These are phyloP conservation scores for Podaxis mareebaensis DNA, from an alignment of 768 basidiomycete genomes.

Conservation along the genomic window DNA sequence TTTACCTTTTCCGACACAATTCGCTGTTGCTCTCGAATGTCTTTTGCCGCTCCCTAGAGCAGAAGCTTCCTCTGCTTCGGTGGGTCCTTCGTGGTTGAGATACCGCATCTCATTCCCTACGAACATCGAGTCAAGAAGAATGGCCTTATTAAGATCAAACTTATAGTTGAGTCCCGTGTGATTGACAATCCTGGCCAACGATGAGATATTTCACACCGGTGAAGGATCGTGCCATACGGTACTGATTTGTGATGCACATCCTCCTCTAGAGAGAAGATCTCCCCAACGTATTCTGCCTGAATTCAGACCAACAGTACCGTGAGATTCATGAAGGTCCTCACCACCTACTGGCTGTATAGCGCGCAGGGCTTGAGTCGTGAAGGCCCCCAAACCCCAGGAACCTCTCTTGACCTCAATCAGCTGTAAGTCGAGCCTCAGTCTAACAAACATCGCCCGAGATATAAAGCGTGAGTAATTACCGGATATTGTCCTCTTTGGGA, in stretches of 20 bases:
- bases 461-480: constrained; percentile 30
- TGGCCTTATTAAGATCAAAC: constrained; percentile 49
- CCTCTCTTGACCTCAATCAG: constrained; percentile 7
- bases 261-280: constrained; percentile 31
- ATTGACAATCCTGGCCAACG: constrained; percentile 31
- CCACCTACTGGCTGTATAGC: constrained; percentile 17
- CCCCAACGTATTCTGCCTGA: constrained; percentile 60
- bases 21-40: constrained; percentile 8
- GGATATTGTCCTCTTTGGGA: constrained; percentile 44
- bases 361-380: background rate
- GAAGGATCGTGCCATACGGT: constrained; percentile 38
- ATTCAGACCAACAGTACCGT: background rate
- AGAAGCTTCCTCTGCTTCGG: constrained; percentile 21
- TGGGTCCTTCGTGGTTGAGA: constrained; percentile 53
- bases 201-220: constrained; percentile 27
- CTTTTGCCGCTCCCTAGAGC: constrained; percentile 53
- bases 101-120: constrained; percentile 68
- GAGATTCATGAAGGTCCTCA: constrained; percentile 15
- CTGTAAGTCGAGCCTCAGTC: background rate
- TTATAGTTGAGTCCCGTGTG: constrained; percentile 62
- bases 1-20: constrained; percentile 9
- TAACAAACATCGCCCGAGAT: background rate
- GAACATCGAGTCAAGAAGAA: constrained; percentile 54
- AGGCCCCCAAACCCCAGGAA: constrained; percentile 13
- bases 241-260: constrained; percentile 45